phyloP scores from a whole-genome alignment of 352 stramenopile genomes.

The Phytophthora nicotianae region DNA sequence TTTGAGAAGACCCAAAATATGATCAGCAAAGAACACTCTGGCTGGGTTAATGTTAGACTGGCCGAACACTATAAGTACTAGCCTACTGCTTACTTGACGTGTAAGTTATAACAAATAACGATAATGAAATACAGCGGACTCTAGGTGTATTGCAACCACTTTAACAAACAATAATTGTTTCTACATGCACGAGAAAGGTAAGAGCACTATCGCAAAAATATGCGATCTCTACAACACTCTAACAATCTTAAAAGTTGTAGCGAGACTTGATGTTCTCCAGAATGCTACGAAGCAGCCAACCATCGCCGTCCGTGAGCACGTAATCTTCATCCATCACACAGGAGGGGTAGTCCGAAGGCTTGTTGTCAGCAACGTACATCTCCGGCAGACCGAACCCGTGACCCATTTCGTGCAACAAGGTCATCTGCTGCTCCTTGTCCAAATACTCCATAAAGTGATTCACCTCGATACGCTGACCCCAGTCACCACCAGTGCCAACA shows the following conservation, averaged over 20 bases:
- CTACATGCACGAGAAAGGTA: too few relatives aligned
- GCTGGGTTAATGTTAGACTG: too few relatives aligned
- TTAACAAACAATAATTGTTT: too few relatives aligned
- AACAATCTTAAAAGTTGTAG: constrained; percentile 6
- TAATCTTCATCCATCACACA: constrained; percentile 26
- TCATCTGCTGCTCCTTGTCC: constrained; percentile 33
- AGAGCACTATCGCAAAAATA: too few relatives aligned
- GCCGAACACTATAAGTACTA: too few relatives aligned
- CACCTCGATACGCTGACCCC: constrained; percentile 47
- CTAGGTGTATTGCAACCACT: too few relatives aligned
- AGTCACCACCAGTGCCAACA: constrained; percentile 40
- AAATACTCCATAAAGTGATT: constrained; percentile 21
- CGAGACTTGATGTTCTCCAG: constrained; percentile 29
- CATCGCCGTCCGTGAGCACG: constrained; percentile 18
- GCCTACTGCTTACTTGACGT: too few relatives aligned
- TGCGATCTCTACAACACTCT: too few relatives aligned
- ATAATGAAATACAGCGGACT: too few relatives aligned
- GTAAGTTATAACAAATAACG: too few relatives aligned
- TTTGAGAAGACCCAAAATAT: too few relatives aligned
- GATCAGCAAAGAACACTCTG: too few relatives aligned
- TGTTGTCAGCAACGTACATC: constrained; percentile 32
- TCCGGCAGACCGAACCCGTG: constrained; percentile 44
- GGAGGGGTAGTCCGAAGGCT: constrained; percentile 16
- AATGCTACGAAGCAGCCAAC: constrained; percentile 24
- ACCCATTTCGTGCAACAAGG: constrained; percentile 50